phyloP scores from a whole-genome alignment of 2,329 filamentous ascomycete species.

The Ophioceras dolichostomum region DNA sequence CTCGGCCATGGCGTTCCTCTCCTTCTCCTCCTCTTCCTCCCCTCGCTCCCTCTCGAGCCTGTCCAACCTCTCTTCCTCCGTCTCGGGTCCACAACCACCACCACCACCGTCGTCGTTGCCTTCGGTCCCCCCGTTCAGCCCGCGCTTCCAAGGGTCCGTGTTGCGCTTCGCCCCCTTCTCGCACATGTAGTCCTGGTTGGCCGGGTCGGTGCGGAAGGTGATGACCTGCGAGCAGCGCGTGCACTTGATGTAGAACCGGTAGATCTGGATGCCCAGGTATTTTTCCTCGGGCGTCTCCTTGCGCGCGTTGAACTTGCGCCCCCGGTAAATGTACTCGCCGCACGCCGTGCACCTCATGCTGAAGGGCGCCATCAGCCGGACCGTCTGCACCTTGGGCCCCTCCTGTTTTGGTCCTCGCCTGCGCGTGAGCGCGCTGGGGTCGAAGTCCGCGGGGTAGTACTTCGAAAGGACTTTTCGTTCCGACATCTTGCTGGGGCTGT shows the following conservation, averaged over 20 bases:
- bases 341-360: slow-evolving; percentile 53
- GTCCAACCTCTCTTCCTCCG: slow-evolving; percentile 77
- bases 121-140: slow-evolving; percentile 28
- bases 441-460: slow-evolving; percentile 61
- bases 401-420: slow-evolving; percentile 42
- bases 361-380: slow-evolving; percentile 85
- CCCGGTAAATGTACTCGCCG: slow-evolving; percentile 25
- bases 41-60: slow-evolving; percentile 67
- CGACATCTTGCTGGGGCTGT: slow-evolving; percentile 28
- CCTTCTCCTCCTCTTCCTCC: slow-evolving; percentile 50
- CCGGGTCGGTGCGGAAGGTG: slow-evolving; percentile 88
- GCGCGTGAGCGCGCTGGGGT: slow-evolving; percentile 68
- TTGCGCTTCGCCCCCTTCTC: slow-evolving; percentile 81
- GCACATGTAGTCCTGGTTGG: slow-evolving; percentile 70
- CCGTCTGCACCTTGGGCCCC: slow-evolving; percentile 72
- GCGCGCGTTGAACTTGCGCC: slow-evolving; percentile 87
- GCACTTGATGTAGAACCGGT: slow-evolving; percentile 83
- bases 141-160: slow-evolving; percentile 77
- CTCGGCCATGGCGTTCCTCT: slow-evolving; percentile 88
- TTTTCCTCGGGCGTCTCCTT: slow-evolving; percentile 85
- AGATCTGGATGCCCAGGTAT: slow-evolving; percentile 81
- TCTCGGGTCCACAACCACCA: too few species aligned
- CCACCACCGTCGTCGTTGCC: slow-evolving; percentile 32
- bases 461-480: slow-evolving; percentile 27
- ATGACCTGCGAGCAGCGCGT: slow-evolving; percentile 80